Evolutionary conservation across 2,329 filamentous ascomycete genomes (phyloP).

Genomic region (Macroventuria anomochaeta): DNA sequence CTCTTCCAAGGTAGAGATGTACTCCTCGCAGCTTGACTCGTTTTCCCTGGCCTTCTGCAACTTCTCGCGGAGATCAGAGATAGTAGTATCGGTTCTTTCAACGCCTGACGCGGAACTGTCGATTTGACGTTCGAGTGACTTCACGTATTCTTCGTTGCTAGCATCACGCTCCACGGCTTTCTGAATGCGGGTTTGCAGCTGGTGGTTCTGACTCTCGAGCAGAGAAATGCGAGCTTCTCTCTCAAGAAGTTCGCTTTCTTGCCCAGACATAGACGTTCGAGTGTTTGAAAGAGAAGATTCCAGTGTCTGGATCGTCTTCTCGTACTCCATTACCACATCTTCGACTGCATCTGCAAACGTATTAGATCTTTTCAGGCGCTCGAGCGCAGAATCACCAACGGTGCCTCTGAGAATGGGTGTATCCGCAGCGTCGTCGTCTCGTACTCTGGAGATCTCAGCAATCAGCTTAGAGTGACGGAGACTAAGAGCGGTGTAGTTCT

Average conservation of each 20-base stretch:
- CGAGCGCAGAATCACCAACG: conserved; percentile 78
- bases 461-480: conserved; percentile 95
- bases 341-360: conserved; percentile 96
- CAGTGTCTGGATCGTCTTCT: conserved; percentile 94
- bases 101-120: conserved; percentile 90
- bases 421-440: conserved; percentile 67
- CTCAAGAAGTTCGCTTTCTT: conserved; percentile 86
- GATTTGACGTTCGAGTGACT: conserved; percentile 87
- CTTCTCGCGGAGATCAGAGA: conserved; percentile 89
- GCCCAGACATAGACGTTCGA: conserved; percentile 78
- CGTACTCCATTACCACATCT: conserved; percentile 94
- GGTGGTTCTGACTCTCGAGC: conserved; percentile 87
- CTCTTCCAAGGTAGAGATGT: conserved; percentile 96
- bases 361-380: conserved; percentile 90
- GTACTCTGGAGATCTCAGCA: conserved; percentile 86
- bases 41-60: conserved; percentile 86
- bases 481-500: conserved; percentile 91
- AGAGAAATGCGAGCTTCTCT: conserved; percentile 94
- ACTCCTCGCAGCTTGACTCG: conserved; percentile 89
- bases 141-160: conserved; percentile 90
- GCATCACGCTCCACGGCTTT: conserved; percentile 91
- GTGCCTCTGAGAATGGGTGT: conserved; percentile 67
- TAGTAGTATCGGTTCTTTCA: conserved; percentile 86
- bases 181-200: conserved; percentile 87
- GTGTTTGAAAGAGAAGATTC: conserved; percentile 92